Base-by-base conservation (phyloP, 2,329 filamentous ascomycete genomes). In the Westerdykella sp. region DNA sequence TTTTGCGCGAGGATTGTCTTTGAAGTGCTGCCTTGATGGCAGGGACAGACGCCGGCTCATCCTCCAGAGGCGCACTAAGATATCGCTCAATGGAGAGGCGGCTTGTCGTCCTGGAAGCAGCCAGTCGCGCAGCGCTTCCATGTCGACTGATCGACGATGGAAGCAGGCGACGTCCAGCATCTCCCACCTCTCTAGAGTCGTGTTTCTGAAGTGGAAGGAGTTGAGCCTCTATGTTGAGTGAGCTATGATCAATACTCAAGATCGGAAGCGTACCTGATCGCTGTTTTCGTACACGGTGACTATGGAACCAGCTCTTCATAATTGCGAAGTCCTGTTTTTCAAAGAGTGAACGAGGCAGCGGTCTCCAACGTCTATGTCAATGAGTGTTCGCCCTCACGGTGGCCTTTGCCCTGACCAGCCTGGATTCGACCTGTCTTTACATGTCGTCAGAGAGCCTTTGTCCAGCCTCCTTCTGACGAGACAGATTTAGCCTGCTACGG, bases 21-120 rank as follows among this genome's bases (percentile, higher is more conserved):
- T 45, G 46, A 15, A 60, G 41, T 14, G 56, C 56, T 42, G 54
- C 55, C 28, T 49, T 48, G 37, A 60, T 58, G 4, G 50, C 55
- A 34, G 55, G 56, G 15, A 53, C 49, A 25, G 55, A 54, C 18
- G 56, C 56, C 21, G 56, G 49, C 41, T 60, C 56, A 15, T 60
- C 55, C 34, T 52, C 53, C 35, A 60, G 40, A 12, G 56, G 56
- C 3, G 56, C 56, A 37, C 44, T 56, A 2, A 60, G 42, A 39
- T 60, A 60, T 2, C 55, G 51, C 36, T 57, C 55, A 18, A 60
- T 56, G 11, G 55, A 58, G 46, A 58, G 55, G 31, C 55, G 47
- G 34, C 48, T 55, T 1, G 50, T 43, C 5, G 50, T 47, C 11
- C 50, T 47, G 3, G 55, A 50, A 6, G 43, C 48, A 28, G 44